phyloP scores from a whole-genome alignment of 2,329 filamentous ascomycete species.

The Paecilomyces dactylethromorphus region DNA sequence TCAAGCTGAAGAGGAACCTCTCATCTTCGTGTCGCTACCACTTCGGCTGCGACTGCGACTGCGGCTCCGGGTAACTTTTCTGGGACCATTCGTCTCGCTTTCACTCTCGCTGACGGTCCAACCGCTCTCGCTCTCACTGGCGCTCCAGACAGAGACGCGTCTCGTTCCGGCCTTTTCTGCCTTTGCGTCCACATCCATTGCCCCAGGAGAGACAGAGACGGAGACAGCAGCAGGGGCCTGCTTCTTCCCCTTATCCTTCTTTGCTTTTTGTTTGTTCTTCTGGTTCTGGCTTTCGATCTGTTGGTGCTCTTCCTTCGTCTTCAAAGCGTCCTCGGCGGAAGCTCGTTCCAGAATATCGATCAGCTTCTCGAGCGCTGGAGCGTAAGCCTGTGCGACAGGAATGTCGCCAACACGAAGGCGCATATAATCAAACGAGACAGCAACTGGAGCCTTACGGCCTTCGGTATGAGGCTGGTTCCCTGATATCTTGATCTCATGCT shows the following conservation, averaged over 20 bases:
- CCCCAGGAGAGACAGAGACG: background rate
- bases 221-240: slow-evolving; percentile 5
- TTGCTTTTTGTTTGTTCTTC: slow-evolving; percentile 5
- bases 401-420: slow-evolving; percentile 55
- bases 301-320: slow-evolving; percentile 11
- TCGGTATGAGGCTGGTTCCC: background rate
- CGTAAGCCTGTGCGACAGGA: slow-evolving; percentile 49
- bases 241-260: slow-evolving; percentile 16
- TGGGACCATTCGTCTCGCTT: background rate
- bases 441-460: slow-evolving; percentile 44
- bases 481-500: slow-evolving; percentile 2
- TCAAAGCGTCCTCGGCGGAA: slow-evolving; percentile 19
- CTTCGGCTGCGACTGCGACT: slow-evolving; percentile 7
- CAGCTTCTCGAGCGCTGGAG: slow-evolving; percentile 49
- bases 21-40: background rate
- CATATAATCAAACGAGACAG: slow-evolving; percentile 60
- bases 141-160: slow-evolving; percentile 23
- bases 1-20: background rate
- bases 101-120: slow-evolving; percentile 17
- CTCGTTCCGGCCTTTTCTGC: background rate
- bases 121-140: slow-evolving; percentile 30
- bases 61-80: slow-evolving; percentile 1
- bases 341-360: slow-evolving; percentile 37
- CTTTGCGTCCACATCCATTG: background rate
- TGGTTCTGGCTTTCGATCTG: slow-evolving; percentile 14